Base-by-base conservation (phyloP, 148 eudicot species). In the Suaeda aralocaspica region DNA sequence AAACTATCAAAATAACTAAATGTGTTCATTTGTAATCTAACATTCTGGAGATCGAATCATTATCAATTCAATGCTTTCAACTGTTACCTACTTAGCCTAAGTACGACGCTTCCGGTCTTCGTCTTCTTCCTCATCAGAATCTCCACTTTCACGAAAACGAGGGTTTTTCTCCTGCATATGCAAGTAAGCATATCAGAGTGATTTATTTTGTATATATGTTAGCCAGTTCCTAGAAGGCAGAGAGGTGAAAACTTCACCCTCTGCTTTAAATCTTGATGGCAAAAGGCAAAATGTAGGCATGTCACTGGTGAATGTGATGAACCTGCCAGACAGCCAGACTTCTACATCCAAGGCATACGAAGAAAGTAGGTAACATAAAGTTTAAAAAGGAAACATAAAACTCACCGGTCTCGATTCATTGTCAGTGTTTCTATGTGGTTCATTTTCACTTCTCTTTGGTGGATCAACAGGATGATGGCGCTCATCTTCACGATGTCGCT, bases 141-240 rank as follows among this genome's bases (percentile, higher is more conserved):
- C 98, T 2, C 98, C 98, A 71, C 90, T 86, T 79, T 92, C 96
- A 64, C 98, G 90, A 59, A 90, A 92, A 25, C 96, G 87, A 34
- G 98, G 96, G 76, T 92, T 92, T 81, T 90, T 92, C 79, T 90
- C 98, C 98, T 92, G 96, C 63, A 69, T 46, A 66, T 29, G 51
- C n/a, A 7, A 60, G 33, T 36, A 56, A 14, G 4, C 15, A 67
- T 14, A 50, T 68, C 53, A 49, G 50, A 19, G 18, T 67, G 49
- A 41, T 18, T 41, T 67, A 25, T 53, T 56, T 26, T 18, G 19
- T 19, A 49, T 49, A 13, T 19, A 49, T 11, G 18, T 16, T 44
- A 5, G 39, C 39, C 18, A 52, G 34, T 15, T 28, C 26, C 61
- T 11, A 44, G 19, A 59, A 12, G 11, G 55, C 9, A 60, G 2